Evolutionary conservation across 2,329 filamentous ascomycete species (phyloP), one percentile per base, ranked within the genome.

Genomic region (Chaetomium sp.): DNA sequence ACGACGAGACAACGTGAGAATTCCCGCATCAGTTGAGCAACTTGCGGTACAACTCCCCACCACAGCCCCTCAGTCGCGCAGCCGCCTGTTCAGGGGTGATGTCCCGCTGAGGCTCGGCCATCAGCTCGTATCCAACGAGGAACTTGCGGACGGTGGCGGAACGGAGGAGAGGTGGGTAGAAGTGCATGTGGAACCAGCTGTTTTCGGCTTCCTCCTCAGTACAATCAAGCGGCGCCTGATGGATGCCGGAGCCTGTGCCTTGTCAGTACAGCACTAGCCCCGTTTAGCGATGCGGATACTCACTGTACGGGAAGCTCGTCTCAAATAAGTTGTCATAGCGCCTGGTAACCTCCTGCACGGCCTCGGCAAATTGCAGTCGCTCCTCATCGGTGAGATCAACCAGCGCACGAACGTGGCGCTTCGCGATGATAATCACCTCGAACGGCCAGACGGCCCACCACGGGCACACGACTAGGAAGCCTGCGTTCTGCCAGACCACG

Each of bases 381-480:
- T 98, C 94, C 29, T 83, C 78, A 10, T 84, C 82, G 57, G 84
- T 85, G 45, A 99, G 82, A 75, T 99, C 94, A 19, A 97, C 88
- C 54, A 99, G 83, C 1, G 90, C 90, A 50, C 93, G 87, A 70
- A 93, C 90, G 76, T 97, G 93, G 67, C 87, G 82, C 79, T 92
- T 96, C 67, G 91, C 87, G 33, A 97, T 82, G 65, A 99, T 85
- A 82, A 99, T 90, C 55, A 94, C 90, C 81, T 99, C 95, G 67
- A 97, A 99, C 0, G 95, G 95, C 95, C 95, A 99, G 21, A 92
- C 85, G 0, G 92, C 95, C 95, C 95, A 99, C 93, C 95, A 99
- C 0, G 95, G 95, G 73, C 93, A 97, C 19, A 98, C 86, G 0
- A 93, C 89, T 50, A 97, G 80, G 76, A 98, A 99, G 0, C 83